phyloP scores from a whole-genome alignment of 768 basidiomycete species.

The Vararia minispora region DNA sequence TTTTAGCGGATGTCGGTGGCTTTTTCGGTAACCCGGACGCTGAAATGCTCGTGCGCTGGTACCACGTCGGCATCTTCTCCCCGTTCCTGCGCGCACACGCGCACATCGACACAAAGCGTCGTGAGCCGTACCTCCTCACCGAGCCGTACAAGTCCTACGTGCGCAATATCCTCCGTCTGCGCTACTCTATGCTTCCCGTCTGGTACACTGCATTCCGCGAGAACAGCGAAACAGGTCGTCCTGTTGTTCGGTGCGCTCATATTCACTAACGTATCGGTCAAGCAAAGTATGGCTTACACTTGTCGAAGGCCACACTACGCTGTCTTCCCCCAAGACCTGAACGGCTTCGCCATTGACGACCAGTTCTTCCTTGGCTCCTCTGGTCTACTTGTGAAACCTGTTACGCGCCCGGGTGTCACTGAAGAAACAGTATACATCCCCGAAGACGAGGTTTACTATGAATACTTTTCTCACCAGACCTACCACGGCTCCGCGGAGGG shows the following conservation, averaged over 20 bases:
- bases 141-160: conserved; percentile 83
- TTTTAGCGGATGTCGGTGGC: conserved; percentile 91
- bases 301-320: conserved; percentile 82
- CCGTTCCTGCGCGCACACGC: conserved; percentile 99
- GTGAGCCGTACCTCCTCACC: conserved; percentile 88
- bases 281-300: neutral
- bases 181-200: conserved; percentile 80
- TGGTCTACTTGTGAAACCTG: conserved; percentile 85
- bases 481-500: conserved; percentile 60
- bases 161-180: conserved; percentile 63
- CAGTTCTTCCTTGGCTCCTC: conserved; percentile 88
- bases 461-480: conserved; percentile 69
- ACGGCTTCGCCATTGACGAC: conserved; percentile 84
- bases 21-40: conserved; percentile 96
- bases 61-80: conserved; percentile 87
- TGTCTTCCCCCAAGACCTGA: conserved; percentile 79
- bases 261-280: too few relatives aligned
- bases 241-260: conserved; percentile 60
- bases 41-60: conserved; percentile 96
- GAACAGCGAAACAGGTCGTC: conserved; percentile 68
- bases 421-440: conserved; percentile 73
- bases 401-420: conserved; percentile 61
- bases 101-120: conserved; percentile 94
- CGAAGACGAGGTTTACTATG: conserved; percentile 91
- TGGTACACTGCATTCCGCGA: conserved; percentile 99